Evolutionary conservation across 2,329 filamentous ascomycete species (phyloP).

Genomic region (Davidsoniella neocaledoniae): DNA sequence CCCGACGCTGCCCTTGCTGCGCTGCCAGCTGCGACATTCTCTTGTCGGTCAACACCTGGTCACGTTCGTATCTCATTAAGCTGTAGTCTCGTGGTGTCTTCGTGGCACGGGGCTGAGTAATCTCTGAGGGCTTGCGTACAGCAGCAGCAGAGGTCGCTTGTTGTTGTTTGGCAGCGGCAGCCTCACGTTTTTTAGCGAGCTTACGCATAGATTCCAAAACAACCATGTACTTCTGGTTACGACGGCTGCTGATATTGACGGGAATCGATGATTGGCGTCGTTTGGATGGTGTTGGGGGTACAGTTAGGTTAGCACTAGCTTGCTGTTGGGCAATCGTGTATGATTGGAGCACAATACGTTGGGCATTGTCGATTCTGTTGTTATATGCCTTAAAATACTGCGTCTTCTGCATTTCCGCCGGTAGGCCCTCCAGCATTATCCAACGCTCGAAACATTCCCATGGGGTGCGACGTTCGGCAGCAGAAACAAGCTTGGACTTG

Average conservation of each 20-base stretch:
- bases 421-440: slow-evolving; percentile 80
- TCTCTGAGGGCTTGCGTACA: slow-evolving; percentile 55
- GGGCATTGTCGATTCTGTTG: slow-evolving; percentile 41
- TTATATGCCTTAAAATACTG: slow-evolving; percentile 75
- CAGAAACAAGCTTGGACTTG: slow-evolving; percentile 63
- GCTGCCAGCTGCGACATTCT: slow-evolving; percentile 35
- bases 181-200: slow-evolving; percentile 83
- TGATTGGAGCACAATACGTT: slow-evolving; percentile 35
- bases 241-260: slow-evolving; percentile 68
- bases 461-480: slow-evolving; percentile 74
- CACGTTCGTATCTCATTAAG: slow-evolving; percentile 70
- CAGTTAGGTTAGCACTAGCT: slow-evolving; percentile 14
- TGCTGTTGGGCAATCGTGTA: slow-evolving; percentile 32
- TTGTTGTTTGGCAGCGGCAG: slow-evolving; percentile 69
- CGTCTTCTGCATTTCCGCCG: slow-evolving; percentile 85
- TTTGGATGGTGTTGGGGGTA: slow-evolving; percentile 20
- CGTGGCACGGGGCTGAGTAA: slow-evolving; percentile 29
- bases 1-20: slow-evolving; percentile 39
- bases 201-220: slow-evolving; percentile 93
- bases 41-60: slow-evolving; percentile 45
- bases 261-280: slow-evolving; percentile 55
- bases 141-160: slow-evolving; percentile 67
- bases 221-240: slow-evolving; percentile 71
- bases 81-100: slow-evolving; percentile 88
- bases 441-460: slow-evolving; percentile 99